Evolutionary conservation across 2,329 filamentous ascomycete species (phyloP).

Genomic region (Curvularia lunata): DNA sequence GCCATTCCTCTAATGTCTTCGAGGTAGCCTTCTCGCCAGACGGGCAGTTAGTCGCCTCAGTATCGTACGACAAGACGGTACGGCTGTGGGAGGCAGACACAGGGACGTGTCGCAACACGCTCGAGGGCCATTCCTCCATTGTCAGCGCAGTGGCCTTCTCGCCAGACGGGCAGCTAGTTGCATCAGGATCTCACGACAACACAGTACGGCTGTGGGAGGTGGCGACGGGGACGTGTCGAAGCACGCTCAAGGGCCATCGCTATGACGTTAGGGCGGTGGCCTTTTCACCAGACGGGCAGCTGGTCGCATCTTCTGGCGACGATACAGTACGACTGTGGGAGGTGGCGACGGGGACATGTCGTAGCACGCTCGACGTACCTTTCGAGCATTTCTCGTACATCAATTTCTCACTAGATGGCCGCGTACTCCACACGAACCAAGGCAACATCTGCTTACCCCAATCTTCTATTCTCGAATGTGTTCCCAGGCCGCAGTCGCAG

Average conservation of each 20-base stretch:
- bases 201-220: slow-evolving; percentile 8
- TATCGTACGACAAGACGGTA: no score
- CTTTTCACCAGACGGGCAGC: background rate
- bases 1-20: background rate
- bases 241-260: background rate
- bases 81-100: no score
- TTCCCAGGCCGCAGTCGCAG: background rate
- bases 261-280: background rate
- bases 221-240: background rate
- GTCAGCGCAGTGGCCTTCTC: no score
- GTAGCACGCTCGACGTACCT: slow-evolving; percentile 6
- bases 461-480: slow-evolving; percentile 3
- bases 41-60: background rate
- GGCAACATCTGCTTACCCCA: slow-evolving; percentile 15
- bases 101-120: no score
- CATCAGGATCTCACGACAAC: no score
- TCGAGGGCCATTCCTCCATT: no score
- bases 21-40: background rate
- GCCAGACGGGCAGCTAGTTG: no score
- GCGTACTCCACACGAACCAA: slow-evolving; percentile 10
- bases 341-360: slow-evolving; percentile 3
- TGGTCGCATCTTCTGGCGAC: background rate
- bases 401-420: background rate
- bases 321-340: background rate
- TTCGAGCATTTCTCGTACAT: background rate